phyloP scores from a whole-genome alignment of 2,329 filamentous ascomycete genomes.

The Colletotrichum tofieldiae region DNA sequence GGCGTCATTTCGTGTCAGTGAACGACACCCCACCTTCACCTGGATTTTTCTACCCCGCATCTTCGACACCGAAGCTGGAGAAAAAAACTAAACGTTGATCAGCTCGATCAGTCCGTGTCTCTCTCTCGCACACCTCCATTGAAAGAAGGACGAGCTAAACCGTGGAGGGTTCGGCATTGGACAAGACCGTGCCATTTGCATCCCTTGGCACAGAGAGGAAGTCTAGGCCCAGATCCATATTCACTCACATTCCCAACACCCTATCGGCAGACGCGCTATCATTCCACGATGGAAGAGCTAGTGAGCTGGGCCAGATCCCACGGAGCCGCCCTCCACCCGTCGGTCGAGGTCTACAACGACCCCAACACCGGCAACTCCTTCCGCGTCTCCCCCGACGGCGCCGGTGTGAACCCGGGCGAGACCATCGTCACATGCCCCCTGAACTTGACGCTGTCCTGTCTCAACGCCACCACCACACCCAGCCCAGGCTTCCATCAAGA shows the following conservation, averaged over 20 bases:
- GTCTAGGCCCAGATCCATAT: neutral
- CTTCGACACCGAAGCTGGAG: neutral
- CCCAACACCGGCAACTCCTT: conserved; percentile 68
- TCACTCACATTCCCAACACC: conserved; percentile 3
- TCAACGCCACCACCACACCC: conserved; percentile 64
- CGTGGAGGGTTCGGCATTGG: neutral
- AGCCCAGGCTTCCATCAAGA: conserved; percentile 43
- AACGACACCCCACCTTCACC: conserved; percentile 29
- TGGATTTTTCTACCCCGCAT: conserved; percentile 35
- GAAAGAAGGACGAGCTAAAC: neutral
- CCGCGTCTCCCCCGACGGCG: conserved; percentile 58
- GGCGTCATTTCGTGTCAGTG: conserved; percentile 26
- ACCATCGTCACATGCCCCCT: conserved; percentile 68
- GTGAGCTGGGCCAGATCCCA: conserved; percentile 64
- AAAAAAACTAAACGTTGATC: conserved; percentile 21
- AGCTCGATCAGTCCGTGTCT: neutral
- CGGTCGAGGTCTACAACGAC: conserved; percentile 69
- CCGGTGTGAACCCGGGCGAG: conserved; percentile 54
- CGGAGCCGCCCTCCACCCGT: conserved; percentile 65
- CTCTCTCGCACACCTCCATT: neutral
- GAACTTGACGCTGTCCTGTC: conserved; percentile 70
- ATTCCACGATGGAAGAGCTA: conserved; percentile 50
- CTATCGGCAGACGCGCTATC: neutral
- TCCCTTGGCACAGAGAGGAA: conserved; percentile 1
- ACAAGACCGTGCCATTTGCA: neutral